A percentile compares a stretch with the other conserved stretches of the same genome.
Conservation (phyloP, 2,329 filamentous ascomycete genomes). For the Trichoderma oligosporum region DNA sequence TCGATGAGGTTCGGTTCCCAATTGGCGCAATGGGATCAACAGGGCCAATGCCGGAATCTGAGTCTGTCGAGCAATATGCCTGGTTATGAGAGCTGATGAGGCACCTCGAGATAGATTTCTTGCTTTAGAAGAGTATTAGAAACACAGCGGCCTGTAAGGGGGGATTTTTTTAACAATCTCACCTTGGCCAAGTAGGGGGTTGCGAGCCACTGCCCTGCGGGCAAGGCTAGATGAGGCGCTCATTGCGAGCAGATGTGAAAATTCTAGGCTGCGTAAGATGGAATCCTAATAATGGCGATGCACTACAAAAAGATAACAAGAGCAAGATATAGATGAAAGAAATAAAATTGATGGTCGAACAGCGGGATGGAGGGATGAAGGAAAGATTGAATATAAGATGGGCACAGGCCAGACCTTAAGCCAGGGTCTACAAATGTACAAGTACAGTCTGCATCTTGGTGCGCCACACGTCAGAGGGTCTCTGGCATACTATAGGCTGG, state of each 20-base stretch:
- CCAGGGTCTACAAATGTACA: slow-evolving; percentile 4
- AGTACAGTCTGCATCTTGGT: slow-evolving; percentile 4
- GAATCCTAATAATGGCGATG: neutral
- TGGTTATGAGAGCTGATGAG: slow-evolving; percentile 45
- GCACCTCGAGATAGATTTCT: slow-evolving; percentile 46
- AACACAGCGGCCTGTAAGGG: slow-evolving; percentile 10
- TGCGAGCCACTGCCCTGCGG: slow-evolving; percentile 51
- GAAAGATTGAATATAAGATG: slow-evolving; percentile 13
- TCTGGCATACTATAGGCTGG: slow-evolving; percentile 7
- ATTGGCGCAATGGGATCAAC: slow-evolving; percentile 52
- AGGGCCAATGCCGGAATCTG: slow-evolving; percentile 52
- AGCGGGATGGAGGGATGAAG: slow-evolving; percentile 15
- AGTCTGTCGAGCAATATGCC: slow-evolving; percentile 44
- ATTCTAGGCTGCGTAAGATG: neutral
- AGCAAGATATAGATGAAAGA: neutral
- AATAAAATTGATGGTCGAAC: neutral
- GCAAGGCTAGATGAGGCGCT: slow-evolving; percentile 55
- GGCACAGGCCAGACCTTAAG: slow-evolving; percentile 1
- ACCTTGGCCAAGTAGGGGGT: slow-evolving; percentile 51
- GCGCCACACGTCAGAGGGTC: slow-evolving; percentile 14
- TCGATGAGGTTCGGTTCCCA: slow-evolving; percentile 58
- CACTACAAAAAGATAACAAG: neutral
- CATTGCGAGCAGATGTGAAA: slow-evolving; percentile 36
- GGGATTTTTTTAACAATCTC: slow-evolving; percentile 24
- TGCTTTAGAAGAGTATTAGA: slow-evolving; percentile 32